Evolutionary conservation across 495 filamentous ascomycete genomes (phyloP).

Genomic region (Penicillium longicatenatum): DNA sequence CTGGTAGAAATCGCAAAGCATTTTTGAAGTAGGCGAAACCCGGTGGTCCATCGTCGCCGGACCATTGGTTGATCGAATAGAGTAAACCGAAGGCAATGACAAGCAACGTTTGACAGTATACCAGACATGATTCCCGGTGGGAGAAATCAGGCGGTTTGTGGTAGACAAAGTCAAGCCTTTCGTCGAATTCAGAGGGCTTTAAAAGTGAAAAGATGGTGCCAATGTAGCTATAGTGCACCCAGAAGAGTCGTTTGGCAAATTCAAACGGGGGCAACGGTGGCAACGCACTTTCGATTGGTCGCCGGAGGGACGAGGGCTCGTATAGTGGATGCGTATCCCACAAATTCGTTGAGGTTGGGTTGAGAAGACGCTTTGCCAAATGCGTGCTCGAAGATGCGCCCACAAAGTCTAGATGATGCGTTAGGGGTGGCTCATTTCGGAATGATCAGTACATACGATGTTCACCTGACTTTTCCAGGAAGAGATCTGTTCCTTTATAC

Average conservation of each 20-base stretch:
- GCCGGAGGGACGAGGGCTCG: conserved; percentile 36
- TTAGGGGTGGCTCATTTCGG: neutral
- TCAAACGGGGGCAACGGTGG: conserved; percentile 46
- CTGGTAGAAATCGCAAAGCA: conserved; percentile 49
- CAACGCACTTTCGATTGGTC: conserved; percentile 25
- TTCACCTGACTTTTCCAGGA: conserved; percentile 39
- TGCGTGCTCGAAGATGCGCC: conserved; percentile 39
- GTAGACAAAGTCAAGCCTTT: conserved; percentile 42
- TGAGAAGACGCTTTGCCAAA: conserved; percentile 34
- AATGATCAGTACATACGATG: conserved; percentile 27
- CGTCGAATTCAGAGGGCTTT: conserved; percentile 44
- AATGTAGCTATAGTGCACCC: conserved; percentile 51
- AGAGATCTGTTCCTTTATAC: conserved; percentile 40
- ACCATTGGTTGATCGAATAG: conserved; percentile 55
- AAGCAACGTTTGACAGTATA: conserved; percentile 44
- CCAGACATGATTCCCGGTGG: conserved; percentile 34
- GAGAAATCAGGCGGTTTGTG: conserved; percentile 36
- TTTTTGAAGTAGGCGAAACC: conserved; percentile 54
- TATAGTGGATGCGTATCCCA: conserved; percentile 46
- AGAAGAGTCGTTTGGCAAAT: conserved; percentile 48
- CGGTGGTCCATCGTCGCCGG: conserved; percentile 48
- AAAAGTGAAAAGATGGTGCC: conserved; percentile 56
- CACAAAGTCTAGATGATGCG: conserved; percentile 31
- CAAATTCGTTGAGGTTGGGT: conserved; percentile 35
- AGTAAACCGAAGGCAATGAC: conserved; percentile 55